Conservation (phyloP, 352 stramenopile genomes). For the Elongisporangium anandrum region DNA sequence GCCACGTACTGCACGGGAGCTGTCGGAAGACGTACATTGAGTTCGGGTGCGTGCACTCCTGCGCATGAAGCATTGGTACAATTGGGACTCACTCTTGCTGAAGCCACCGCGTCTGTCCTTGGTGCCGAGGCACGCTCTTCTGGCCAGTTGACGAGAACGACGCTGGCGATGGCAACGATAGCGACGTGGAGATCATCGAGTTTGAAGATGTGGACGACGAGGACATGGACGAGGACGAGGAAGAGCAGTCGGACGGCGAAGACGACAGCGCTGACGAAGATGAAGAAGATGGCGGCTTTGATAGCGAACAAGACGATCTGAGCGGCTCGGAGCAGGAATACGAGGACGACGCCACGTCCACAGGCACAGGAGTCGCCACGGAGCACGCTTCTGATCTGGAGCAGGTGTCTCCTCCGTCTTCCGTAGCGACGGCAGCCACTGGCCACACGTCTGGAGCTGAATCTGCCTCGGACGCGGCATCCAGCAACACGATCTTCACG, state of each 20-base stretch:
- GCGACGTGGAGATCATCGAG: slow-evolving; percentile 9
- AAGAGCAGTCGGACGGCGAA: slow-evolving; percentile 7
- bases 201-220: slow-evolving; percentile 8
- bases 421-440: not conserved
- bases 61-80: not conserved
- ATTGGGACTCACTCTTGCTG: not conserved
- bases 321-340: slow-evolving; percentile 8
- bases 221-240: slow-evolving; percentile 9
- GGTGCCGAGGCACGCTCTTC: slow-evolving; percentile 45
- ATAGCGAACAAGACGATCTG: slow-evolving; percentile 15
- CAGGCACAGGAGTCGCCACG: slow-evolving; percentile 3
- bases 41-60: slow-evolving; percentile 6
- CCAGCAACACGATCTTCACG: not conserved
- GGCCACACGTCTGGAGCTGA: not conserved
- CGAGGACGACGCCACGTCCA: slow-evolving; percentile 15
- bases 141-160: slow-evolving; percentile 30
- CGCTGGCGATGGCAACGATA: slow-evolving; percentile 7
- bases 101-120: slow-evolving; percentile 60
- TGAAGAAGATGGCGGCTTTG: slow-evolving; percentile 11
- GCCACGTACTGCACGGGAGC: slow-evolving; percentile 67
- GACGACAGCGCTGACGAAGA: slow-evolving; percentile 10
- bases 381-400: not conserved
- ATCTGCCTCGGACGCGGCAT: not conserved
- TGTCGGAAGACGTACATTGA: slow-evolving; percentile 66
- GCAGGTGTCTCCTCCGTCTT: not conserved